Percentiles rank a stretch among this genome's conserved stretches.
Conservation (phyloP, 257 asterid genomes). For the Nicotiana otophora region DNA sequence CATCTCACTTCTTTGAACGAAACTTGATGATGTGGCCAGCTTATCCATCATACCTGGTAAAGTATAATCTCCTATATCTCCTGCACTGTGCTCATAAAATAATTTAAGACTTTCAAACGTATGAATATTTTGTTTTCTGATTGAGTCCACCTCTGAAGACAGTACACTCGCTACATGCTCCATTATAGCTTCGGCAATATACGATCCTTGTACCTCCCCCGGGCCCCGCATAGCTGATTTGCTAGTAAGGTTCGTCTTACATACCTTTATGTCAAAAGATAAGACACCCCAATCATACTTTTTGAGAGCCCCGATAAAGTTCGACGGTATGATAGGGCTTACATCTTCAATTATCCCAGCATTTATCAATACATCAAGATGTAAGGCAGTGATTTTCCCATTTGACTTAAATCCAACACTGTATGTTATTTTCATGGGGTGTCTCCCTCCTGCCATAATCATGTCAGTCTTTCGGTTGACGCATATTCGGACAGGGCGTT, state of each 20-base stretch:
- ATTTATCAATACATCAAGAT: conserved; percentile 53
- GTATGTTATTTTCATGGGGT: conserved; percentile 73
- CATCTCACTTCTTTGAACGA: conserved; percentile 25
- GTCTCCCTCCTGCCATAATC: conserved; percentile 75
- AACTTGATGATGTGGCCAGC: conserved; percentile 37
- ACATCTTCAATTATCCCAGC: conserved; percentile 56
- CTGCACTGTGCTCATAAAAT: conserved; percentile 39
- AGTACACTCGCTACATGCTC: conserved; percentile 60
- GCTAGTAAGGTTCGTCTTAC: conserved; percentile 64
- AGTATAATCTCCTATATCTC: conserved; percentile 42
- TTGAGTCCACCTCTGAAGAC: conserved; percentile 39
- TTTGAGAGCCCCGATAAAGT: conserved; percentile 35
- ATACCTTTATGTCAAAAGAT: conserved; percentile 55
- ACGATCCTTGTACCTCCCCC: conserved; percentile 72
- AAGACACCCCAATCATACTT: conserved; percentile 73
- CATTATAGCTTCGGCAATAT: conserved; percentile 61
- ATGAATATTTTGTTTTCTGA: conserved; percentile 50
- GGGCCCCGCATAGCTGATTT: conserved; percentile 79
- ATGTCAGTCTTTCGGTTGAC: conserved; percentile 66
- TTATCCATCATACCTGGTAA: conserved; percentile 50
- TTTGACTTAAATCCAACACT: conserved; percentile 59
- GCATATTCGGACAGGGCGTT: conserved; percentile 61
- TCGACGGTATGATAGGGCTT: conserved; percentile 50
- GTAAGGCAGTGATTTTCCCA: conserved; percentile 72
- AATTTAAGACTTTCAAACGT: conserved; percentile 43